These are phyloP conservation scores for Fusarium sp. DNA, from an alignment of 2,329 filamentous ascomycete genomes.

Conservation along the genomic window DNA sequence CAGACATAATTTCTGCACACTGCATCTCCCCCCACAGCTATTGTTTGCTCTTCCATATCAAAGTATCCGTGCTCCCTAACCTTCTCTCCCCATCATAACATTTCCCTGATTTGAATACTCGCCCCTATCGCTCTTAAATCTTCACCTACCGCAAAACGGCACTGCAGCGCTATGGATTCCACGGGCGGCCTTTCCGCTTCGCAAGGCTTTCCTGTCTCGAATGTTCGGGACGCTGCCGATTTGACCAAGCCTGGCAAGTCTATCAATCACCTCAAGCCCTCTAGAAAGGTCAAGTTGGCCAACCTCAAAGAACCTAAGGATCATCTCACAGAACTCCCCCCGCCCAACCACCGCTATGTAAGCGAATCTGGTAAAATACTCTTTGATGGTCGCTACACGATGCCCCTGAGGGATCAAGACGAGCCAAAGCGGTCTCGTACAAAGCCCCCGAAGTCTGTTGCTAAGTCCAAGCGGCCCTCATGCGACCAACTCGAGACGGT, in stretches of 20 bases:
- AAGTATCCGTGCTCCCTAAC: background rate
- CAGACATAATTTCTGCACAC: slow-evolving; percentile 18
- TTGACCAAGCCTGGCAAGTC: background rate
- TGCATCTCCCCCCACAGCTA: slow-evolving; percentile 9
- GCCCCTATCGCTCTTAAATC: background rate
- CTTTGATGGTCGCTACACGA: slow-evolving; percentile 23
- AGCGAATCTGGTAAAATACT: slow-evolving; percentile 14
- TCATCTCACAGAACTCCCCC: slow-evolving; percentile 18
- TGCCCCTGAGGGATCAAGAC: slow-evolving; percentile 10
- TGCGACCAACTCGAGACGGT: slow-evolving; percentile 27
- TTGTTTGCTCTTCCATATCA: slow-evolving; percentile 11
- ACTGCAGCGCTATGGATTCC: slow-evolving; percentile 15
- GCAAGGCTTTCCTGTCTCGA: slow-evolving; percentile 20
- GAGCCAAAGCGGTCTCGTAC: slow-evolving; percentile 24
- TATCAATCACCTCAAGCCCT: background rate
- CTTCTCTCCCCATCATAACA: slow-evolving; percentile 1
- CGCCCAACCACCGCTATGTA: slow-evolving; percentile 28
- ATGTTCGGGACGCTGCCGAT: slow-evolving; percentile 13
- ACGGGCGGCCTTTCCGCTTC: slow-evolving; percentile 2
- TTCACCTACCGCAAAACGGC: background rate
- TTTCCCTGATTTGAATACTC: background rate
- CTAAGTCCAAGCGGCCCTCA: slow-evolving; percentile 28
- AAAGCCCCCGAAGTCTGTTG: slow-evolving; percentile 7
- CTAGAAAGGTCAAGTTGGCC: slow-evolving; percentile 19
- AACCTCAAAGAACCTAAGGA: slow-evolving; percentile 23